Evolutionary conservation across 2,329 filamentous ascomycete genomes (phyloP).

Genomic region (Clarireedia homoeocarpa): DNA sequence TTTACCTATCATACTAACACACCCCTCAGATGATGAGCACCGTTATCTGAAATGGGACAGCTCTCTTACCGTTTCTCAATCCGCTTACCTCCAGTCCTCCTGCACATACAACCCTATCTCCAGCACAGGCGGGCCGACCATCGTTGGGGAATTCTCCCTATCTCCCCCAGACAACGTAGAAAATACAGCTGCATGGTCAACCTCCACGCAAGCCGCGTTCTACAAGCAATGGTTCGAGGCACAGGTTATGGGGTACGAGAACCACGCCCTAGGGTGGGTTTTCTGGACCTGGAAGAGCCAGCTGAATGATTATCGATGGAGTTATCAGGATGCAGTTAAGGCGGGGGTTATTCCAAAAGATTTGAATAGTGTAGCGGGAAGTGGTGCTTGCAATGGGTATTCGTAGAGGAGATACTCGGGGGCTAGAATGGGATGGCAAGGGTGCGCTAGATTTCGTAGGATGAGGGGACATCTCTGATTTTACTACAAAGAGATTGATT

Average conservation of each 20-base stretch:
- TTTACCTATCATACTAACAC: neutral
- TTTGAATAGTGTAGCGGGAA: slow-evolving; percentile 5
- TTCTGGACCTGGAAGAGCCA: slow-evolving; percentile 55
- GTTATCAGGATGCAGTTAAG: slow-evolving; percentile 36
- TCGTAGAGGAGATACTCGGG: neutral
- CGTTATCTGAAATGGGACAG: slow-evolving; percentile 49
- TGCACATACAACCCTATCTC: slow-evolving; percentile 40
- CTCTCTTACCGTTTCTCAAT: slow-evolving; percentile 36
- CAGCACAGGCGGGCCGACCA: slow-evolving; percentile 33
- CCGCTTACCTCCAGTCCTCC: slow-evolving; percentile 42
- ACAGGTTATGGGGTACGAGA: slow-evolving; percentile 48
- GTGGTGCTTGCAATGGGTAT: neutral
- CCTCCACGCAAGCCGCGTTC: slow-evolving; percentile 36
- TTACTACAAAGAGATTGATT: no score
- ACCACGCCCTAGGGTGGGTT: slow-evolving; percentile 41
- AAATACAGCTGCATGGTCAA: slow-evolving; percentile 36
- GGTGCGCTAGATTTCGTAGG: no score
- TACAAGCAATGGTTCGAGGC: slow-evolving; percentile 51
- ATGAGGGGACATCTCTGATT: no score
- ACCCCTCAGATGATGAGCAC: slow-evolving; percentile 29
- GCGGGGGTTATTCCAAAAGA: slow-evolving; percentile 33
- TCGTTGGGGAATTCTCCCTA: slow-evolving; percentile 54
- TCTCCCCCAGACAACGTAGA: slow-evolving; percentile 42
- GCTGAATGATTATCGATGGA: slow-evolving; percentile 41
- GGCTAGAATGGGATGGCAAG: neutral